Evolutionary conservation across 2,329 filamentous ascomycete species (phyloP).

Genomic region (Onygenales sp.): DNA sequence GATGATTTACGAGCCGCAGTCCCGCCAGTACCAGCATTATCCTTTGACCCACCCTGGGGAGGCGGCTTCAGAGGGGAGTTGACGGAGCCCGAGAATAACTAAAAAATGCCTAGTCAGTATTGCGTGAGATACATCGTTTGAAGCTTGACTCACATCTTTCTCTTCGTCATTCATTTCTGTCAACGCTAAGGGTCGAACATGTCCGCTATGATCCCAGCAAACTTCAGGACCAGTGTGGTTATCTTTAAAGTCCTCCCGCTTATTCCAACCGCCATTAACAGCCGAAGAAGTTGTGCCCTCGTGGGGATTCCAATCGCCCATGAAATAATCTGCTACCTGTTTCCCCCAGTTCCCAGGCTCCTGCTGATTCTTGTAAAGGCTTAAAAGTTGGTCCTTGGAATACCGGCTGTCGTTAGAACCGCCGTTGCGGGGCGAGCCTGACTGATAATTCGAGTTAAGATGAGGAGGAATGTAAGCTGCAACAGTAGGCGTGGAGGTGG

Average conservation of each 20-base stretch:
- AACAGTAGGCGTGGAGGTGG: slow-evolving; percentile 29
- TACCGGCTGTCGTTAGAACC: slow-evolving; percentile 54
- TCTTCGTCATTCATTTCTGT: slow-evolving; percentile 61
- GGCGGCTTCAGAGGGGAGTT: slow-evolving; percentile 90
- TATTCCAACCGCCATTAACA: slow-evolving; percentile 60
- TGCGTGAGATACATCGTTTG: background rate
- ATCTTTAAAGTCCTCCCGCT: slow-evolving; percentile 63
- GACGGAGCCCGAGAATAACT: slow-evolving; percentile 78
- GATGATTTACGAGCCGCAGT: slow-evolving; percentile 66
- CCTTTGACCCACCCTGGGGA: slow-evolving; percentile 57
- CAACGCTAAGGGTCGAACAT: slow-evolving; percentile 61
- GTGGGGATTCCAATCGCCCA: slow-evolving; percentile 69
- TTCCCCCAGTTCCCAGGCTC: slow-evolving; percentile 46
- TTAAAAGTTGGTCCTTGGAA: slow-evolving; percentile 67
- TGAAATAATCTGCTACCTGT: slow-evolving; percentile 58
- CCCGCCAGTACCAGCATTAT: slow-evolving; percentile 27
- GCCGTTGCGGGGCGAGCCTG: slow-evolving; percentile 42
- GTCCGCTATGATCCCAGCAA: slow-evolving; percentile 75
- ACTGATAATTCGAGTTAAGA: slow-evolving; percentile 41
- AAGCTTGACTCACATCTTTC: slow-evolving; percentile 44
- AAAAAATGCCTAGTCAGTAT: slow-evolving; percentile 13
- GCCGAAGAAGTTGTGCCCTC: slow-evolving; percentile 51
- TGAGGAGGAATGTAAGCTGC: slow-evolving; percentile 54
- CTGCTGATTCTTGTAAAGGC: slow-evolving; percentile 56
- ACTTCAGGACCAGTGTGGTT: slow-evolving; percentile 73